phyloP scores from a whole-genome alignment of 768 basidiomycete species.

The Hydnum rufescens region DNA sequence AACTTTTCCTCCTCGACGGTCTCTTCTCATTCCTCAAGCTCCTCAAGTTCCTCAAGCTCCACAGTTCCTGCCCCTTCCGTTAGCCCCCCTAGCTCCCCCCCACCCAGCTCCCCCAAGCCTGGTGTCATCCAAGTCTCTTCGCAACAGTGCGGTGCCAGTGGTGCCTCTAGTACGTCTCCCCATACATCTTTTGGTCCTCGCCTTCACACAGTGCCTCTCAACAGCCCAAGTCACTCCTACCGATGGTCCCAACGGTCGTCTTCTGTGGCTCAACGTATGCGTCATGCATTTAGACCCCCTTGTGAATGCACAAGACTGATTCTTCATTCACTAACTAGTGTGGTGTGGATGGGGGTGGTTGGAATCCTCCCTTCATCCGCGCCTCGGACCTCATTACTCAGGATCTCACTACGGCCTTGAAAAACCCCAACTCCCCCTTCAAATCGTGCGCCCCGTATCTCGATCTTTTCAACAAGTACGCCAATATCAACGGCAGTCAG shows the following conservation, averaged over 20 bases:
- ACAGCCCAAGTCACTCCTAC: constrained; percentile 29
- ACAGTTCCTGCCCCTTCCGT: too few relatives aligned
- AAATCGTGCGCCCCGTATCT: constrained; percentile 33
- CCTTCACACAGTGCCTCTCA: too few relatives aligned
- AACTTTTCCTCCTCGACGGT: too few relatives aligned
- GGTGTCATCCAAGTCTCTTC: too few relatives aligned
- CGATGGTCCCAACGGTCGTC: constrained; percentile 45
- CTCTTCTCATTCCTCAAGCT: too few relatives aligned
- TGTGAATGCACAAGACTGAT: not conserved
- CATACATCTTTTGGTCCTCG: too few relatives aligned
- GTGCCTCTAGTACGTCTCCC: too few relatives aligned
- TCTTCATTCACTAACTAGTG: constrained; percentile 31
- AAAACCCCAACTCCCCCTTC: constrained; percentile 35
- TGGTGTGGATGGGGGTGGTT: constrained; percentile 36
- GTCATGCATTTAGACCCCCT: not conserved
- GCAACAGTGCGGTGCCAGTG: too few relatives aligned
- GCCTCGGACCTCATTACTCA: constrained; percentile 24
- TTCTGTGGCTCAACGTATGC: constrained; percentile 7
- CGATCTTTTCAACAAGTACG: constrained; percentile 39
- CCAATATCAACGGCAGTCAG: constrained; percentile 24
- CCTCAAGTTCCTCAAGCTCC: too few relatives aligned
- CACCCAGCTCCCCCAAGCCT: too few relatives aligned
- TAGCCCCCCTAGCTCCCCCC: too few relatives aligned
- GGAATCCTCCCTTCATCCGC: constrained; percentile 48
- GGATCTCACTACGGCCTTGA: constrained; percentile 20